Evolutionary conservation across 208 protist species (phyloP), one percentile per base, ranked within the genome.

Genomic region (Crithidia expoeki): DNA sequence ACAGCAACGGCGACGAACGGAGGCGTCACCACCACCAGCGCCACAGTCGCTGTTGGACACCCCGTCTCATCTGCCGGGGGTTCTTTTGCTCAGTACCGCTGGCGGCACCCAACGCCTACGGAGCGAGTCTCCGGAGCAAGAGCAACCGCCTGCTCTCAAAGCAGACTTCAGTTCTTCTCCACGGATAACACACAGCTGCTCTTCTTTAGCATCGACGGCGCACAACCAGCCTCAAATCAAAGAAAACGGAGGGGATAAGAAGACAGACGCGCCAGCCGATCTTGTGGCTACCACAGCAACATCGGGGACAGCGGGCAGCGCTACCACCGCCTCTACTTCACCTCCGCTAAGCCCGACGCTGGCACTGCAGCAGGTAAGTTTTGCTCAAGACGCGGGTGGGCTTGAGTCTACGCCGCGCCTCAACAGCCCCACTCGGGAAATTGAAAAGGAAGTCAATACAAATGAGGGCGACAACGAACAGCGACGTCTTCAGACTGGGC

Each of bases 351-450:
- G 23, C 49, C 55, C 72, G 1, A 38, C 64, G 2, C 57, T 65
- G 51, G 55, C 33, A 50, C 19, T 38, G 19, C 33, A 72, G 46
- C 65, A 52, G 30, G 33, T 19, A 1, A 56, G 23, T 27, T 44
- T 76, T 28, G 50, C 63, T 0, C 55, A 44, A 19, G 19, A 38
- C 10, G 55, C 12, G 19, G 65, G 68, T n/a, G 10, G 67, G 44
- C 42, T 65, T 36, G 72, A 78, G 42, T 33, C 32, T 12, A 78
- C 72, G 38, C 72, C 72, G 12, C 57, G 63, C n/a, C 62, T 76
- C 28, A 4, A 9, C 34, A 40, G 53, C 12, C n/a, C 38, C 16
- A 32, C 25, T 21, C 44, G 23, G 0, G 59, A 21, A 55, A 53
- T 21, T n/a, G 51, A 56, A 19, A 11, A 38, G 7, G 46, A 57